Evolutionary conservation across 768 basidiomycete genomes (phyloP).

Genomic region (Boletellus emodensis): DNA sequence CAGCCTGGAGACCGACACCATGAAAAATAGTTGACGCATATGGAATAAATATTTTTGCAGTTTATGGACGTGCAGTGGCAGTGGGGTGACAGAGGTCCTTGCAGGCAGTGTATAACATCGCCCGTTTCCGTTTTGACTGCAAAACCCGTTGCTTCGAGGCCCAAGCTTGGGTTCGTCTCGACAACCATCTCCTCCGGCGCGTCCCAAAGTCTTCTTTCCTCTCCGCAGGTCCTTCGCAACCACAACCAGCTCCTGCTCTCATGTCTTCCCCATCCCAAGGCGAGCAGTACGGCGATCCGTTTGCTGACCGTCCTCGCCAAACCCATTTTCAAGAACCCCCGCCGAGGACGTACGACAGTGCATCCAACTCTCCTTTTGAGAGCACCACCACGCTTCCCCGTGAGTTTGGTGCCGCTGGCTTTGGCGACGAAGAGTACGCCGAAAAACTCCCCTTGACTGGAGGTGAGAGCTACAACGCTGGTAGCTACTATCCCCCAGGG

Average conservation of each 20-base stretch:
- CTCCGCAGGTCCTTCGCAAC: conserved; percentile 3
- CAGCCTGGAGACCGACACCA: background rate
- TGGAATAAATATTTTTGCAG: background rate
- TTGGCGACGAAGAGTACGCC: conserved; percentile 64
- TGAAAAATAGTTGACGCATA: no score
- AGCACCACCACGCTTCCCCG: conserved; percentile 55
- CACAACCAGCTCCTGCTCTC: background rate
- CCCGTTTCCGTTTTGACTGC: conserved; percentile 25
- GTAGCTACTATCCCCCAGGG: conserved; percentile 70
- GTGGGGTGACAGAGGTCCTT: conserved; percentile 29
- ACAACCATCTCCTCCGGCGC: conserved; percentile 18
- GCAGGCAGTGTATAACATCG: conserved; percentile 33
- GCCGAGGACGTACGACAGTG: conserved; percentile 38
- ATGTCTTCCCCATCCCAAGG: conserved; percentile 31
- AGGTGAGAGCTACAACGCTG: conserved; percentile 51
- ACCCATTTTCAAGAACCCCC: conserved; percentile 59
- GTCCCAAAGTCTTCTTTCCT: conserved; percentile 2
- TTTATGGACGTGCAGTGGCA: conserved; percentile 1
- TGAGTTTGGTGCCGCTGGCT: conserved; percentile 43
- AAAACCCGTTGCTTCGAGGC: conserved; percentile 23
- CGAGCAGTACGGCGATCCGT: conserved; percentile 57
- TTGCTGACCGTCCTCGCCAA: conserved; percentile 62
- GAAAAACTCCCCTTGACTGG: conserved; percentile 76
- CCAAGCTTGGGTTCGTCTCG: conserved; percentile 11
- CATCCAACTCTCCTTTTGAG: conserved; percentile 46